These are phyloP conservation scores for Tulasnella sp. DNA, from an alignment of 768 basidiomycete genomes.

Conservation along the genomic window DNA sequence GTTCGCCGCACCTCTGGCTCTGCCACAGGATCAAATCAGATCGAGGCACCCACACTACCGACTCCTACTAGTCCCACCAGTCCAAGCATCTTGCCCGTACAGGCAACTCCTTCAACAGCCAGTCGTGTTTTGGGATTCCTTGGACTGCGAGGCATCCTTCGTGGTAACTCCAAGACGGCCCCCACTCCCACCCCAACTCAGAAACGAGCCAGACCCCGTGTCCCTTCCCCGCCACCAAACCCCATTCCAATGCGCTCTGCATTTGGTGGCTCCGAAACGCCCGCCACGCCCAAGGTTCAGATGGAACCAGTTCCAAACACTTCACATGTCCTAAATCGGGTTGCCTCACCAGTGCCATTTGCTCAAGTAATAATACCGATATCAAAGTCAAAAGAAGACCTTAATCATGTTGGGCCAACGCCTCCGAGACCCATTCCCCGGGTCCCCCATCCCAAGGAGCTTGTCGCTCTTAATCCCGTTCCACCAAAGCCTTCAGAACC, in stretches of 20 bases:
- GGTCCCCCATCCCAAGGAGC: constrained; percentile 20
- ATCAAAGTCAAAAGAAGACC: constrained; percentile 23
- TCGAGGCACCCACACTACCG: not conserved
- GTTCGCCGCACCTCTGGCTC: not conserved
- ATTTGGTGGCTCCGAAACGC: not conserved
- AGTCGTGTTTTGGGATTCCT: constrained; percentile 25
- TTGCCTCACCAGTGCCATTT: not conserved
- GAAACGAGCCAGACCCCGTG: not conserved
- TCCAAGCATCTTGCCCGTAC: not conserved
- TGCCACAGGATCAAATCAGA: not conserved
- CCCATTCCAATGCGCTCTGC: not conserved
- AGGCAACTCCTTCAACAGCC: constrained; percentile 21
- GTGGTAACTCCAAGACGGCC: not conserved
- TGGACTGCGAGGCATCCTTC: constrained; percentile 17
- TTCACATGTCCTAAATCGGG: not conserved
- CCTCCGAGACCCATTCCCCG: constrained; percentile 6
- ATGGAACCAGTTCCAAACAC: not conserved
- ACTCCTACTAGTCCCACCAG: not conserved
- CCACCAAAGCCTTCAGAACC: not conserved
- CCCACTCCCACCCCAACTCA: not conserved
- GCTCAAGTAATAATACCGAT: not conserved
- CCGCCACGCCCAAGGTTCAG: not conserved
- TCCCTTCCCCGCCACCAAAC: not conserved
- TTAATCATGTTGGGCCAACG: constrained; percentile 27
- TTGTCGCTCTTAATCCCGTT: constrained; percentile 25